A percentile compares a stretch with the other conserved stretches of the same genome.
Evolutionary conservation across 257 asterid genomes (phyloP).

Genomic region (Jaltomata sinuosa): DNA sequence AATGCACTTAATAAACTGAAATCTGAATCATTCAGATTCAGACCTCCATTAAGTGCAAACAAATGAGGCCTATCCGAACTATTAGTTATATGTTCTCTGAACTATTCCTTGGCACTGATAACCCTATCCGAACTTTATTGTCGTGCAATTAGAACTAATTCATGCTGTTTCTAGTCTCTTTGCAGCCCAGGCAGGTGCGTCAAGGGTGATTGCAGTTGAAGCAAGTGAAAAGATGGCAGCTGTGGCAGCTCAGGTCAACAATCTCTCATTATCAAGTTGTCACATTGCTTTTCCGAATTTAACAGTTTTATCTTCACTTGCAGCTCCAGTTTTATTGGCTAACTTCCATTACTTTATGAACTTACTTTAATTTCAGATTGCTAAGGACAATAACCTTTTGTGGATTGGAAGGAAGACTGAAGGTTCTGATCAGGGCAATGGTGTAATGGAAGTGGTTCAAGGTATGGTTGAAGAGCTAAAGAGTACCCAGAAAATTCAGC

Average conservation of each 20-base stretch:
- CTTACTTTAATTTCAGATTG: conserved; percentile 37
- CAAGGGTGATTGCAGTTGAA: conserved; percentile 79
- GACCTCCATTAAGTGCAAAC: too few relatives aligned
- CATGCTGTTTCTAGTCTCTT: conserved; percentile 50
- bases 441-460: conserved; percentile 63
- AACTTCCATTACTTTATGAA: neutral
- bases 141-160: neutral
- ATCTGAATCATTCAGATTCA: too few relatives aligned
- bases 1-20: too few relatives aligned
- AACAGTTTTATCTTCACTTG: neutral
- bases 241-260: conserved; percentile 71
- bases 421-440: conserved; percentile 17
- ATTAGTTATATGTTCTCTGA: neutral
- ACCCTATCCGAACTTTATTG: neutral
- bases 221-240: conserved; percentile 93
- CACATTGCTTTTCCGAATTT: neutral
- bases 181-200: conserved; percentile 97
- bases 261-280: conserved; percentile 1
- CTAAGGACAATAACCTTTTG: conserved; percentile 61
- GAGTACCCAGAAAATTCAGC: conserved; percentile 28
- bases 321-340: neutral
- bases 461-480: conserved; percentile 87
- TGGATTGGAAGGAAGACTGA: conserved; percentile 12
- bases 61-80: too few relatives aligned
- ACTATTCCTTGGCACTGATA: neutral